These are phyloP conservation scores for Gigaspora rosea DNA, from an alignment of 192 early-diverging fungal species.

Conservation along the genomic window DNA sequence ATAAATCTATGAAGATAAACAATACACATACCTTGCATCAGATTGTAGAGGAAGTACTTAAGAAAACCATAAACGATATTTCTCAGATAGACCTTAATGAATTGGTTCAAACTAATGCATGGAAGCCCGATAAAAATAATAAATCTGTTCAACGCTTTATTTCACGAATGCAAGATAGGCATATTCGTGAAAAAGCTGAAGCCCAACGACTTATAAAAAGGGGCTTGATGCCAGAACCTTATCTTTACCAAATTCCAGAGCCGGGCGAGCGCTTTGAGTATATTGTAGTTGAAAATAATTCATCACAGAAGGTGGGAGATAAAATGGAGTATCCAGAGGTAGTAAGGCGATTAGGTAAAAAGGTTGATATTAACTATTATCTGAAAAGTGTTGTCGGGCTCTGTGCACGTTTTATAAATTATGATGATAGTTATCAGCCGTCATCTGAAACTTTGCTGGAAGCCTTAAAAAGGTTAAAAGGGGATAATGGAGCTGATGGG, in stretches of 20 bases:
- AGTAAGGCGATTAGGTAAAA: neutral
- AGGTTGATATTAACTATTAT: neutral
- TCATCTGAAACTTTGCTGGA: too few relatives aligned
- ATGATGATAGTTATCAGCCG: neutral
- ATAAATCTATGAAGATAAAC: neutral
- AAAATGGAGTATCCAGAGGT: neutral
- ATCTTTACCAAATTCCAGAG: neutral
- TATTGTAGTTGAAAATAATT: neutral
- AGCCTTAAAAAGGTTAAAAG: constrained; percentile 6
- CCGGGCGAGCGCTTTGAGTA: neutral
- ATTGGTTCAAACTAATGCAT: neutral
- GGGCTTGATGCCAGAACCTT: neutral
- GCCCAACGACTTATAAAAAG: neutral
- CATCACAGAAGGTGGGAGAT: neutral
- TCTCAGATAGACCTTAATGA: neutral
- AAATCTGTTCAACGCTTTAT: neutral
- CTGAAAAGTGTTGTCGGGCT: neutral
- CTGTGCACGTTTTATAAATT: neutral
- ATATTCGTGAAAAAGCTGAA: neutral
- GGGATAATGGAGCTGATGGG: too few relatives aligned
- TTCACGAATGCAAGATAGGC: too few relatives aligned
- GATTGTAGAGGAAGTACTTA: constrained; percentile 8
- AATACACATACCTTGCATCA: neutral
- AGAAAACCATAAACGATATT: neutral
- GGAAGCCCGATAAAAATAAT: constrained; percentile 11